Percentiles rank a stretch among this genome's conserved stretches.
Conservation (phyloP, 148 eudicot genomes). For the Talinum fruticosum region DNA sequence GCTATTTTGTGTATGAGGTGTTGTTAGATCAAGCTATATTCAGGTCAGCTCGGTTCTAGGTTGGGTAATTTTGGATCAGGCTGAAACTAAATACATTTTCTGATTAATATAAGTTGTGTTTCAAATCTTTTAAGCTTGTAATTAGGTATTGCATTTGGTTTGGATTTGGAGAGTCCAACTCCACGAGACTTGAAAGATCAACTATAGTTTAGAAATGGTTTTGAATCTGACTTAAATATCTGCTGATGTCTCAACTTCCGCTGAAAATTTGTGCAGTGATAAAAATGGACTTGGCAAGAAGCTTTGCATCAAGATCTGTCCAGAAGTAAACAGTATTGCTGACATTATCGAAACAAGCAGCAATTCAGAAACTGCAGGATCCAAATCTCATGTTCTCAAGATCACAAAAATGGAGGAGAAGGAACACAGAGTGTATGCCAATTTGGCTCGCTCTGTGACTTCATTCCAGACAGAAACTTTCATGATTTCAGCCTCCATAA, state of each 20-base stretch:
- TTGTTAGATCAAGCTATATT: no score
- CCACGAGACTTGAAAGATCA: no score
- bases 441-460: slow-evolving; percentile 36
- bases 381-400: neutral
- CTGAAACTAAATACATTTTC: no score
- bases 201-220: no score
- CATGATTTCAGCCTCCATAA: slow-evolving; percentile 37
- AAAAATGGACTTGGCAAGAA: slow-evolving; percentile 50
- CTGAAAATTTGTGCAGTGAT: slow-evolving; percentile 43
- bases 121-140: no score
- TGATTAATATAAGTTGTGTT: no score
- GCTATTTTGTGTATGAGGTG: no score
- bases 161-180: no score
- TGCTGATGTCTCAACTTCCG: neutral
- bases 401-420: slow-evolving; percentile 26
- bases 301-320: slow-evolving; percentile 45
- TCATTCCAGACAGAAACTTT: slow-evolving; percentile 28
- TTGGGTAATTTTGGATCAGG: no score
- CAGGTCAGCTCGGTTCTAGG: no score
- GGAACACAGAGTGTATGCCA: slow-evolving; percentile 48
- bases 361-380: slow-evolving; percentile 24
- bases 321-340: slow-evolving; percentile 41
- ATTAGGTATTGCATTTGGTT: no score
- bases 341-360: slow-evolving; percentile 26
- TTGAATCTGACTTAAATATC: no score